Evolutionary conservation across 345 rosid genomes (phyloP).

Genomic region (Rhodomyrtus tomentosa): DNA sequence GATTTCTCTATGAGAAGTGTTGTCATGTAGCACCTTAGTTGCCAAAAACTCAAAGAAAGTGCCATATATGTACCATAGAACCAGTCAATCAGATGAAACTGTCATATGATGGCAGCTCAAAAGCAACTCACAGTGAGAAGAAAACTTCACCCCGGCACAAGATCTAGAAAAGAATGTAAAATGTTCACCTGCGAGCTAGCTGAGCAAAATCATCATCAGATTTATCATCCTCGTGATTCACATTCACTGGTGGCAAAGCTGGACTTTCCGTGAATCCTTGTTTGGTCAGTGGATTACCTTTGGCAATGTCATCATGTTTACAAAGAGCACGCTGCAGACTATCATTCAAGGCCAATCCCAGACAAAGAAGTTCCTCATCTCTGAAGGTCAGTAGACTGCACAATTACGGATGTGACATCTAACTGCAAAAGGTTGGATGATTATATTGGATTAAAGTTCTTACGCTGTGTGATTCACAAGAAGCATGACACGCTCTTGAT

Average conservation of each 20-base stretch:
- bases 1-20: too few relatives aligned
- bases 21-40: too few relatives aligned
- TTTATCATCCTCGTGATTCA: constrained; percentile 65
- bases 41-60: background rate
- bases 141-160: background rate
- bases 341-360: constrained; percentile 84
- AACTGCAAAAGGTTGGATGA: background rate
- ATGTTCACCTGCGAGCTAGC: constrained; percentile 12
- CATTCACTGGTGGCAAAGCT: constrained; percentile 40
- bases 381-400: constrained; percentile 21
- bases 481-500: constrained; percentile 70
- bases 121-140: background rate
- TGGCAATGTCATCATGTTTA: constrained; percentile 69
- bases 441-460: constrained; percentile 9
- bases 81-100: too few relatives aligned
- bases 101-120: too few relatives aligned
- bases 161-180: background rate
- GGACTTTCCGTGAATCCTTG: constrained; percentile 13
- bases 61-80: too few relatives aligned
- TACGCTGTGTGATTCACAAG: constrained; percentile 70
- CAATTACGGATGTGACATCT: constrained; percentile 6
- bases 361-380: constrained; percentile 70
- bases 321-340: constrained; percentile 72
- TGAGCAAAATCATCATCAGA: constrained; percentile 81
- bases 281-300: constrained; percentile 32